Evolutionary conservation across 1,284 basidiomycete species (phyloP), one percentile per base, ranked within the genome.

Genomic region (Fomitopsis betulina): DNA sequence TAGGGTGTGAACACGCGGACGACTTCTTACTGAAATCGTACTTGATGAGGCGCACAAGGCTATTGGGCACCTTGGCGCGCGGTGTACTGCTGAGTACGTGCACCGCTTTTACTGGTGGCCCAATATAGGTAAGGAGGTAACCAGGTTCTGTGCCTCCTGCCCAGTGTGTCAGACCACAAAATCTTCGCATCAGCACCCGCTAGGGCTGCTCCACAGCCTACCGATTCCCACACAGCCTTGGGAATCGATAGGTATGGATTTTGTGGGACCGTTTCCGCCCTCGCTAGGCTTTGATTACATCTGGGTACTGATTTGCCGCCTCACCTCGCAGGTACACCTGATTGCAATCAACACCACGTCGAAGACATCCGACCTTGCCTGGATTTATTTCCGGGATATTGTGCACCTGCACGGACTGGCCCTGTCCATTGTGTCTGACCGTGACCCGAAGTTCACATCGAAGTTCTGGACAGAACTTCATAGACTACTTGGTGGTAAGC

Each of bases 91-190:
- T 0, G 66, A 67, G 9, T 72, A 71, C 52, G 9, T 73, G 0
- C 57, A 65, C 12, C 52, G 60, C 3, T 71, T 63, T 63, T 73
- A 66, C 54, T 76, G 73, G 73, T 76, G 74, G 74, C 70, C 69
- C 1, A 50, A 40, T 5, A 62, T 75, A 2, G 63, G 60, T 1
- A n/a, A 38, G 6, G 55, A 64, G 17, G 38, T 60, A 8, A 42
- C 58, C 0, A 54, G 23, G 5, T 72, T 67, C 58, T 72, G 70
- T 53, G 50, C 53, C 3, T 58, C 59, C 0, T 73, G 70, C 40
- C 45, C 51, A n/a, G 57, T 40, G 0, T 73, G 70, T 54, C 68
- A 70, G 19, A 58, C 50, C 0, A 56, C 64, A 0, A 73, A 73
- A 45, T 40, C 58, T 0, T 38, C 42, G 0, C 64, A 57, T 19